Evolutionary conservation across 768 basidiomycete species (phyloP), one percentile per base, ranked within the genome.

Genomic region (Tricholoma hemisulphureum): DNA sequence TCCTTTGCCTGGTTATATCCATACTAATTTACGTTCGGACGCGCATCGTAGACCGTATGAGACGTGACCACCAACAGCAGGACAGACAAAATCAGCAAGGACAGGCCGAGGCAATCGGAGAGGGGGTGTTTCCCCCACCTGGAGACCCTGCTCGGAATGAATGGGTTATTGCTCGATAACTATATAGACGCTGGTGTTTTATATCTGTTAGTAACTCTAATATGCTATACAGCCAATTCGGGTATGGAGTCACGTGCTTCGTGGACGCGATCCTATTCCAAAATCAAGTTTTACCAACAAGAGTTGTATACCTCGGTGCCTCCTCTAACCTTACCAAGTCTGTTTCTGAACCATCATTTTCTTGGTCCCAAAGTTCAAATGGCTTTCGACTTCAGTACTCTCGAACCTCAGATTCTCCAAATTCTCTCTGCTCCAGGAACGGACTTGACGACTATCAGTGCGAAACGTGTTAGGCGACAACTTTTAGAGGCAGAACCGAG

Each of bases 401-500:
- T 91, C 62, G 82, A 85, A 70, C 78, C 81, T 11, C 79, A 75
- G 58, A 87, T 94, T 67, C 79, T 78, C 62, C 74, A 78, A 58
- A 91, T 94, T 69, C 83, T 94, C 52, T 79, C 83, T 28, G 86
- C 87, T 18, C 92, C 92, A 3, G 86, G 84, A 48, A 87, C 83
- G 48, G 89, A 94, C 78, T 80, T 94, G 65, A 60, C 77, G 46
- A 89, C 87, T 46, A 91, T 94, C 72, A 90, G 86, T 69, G 94
- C 93, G 46, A 96, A 93, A 75, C 86, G 86, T 73, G 93, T 97
- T 65, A 85, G 95, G 62, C 88, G 88, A 67, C 83, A 85, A 68
- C 75, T 94, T 60, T 65, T 76, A 56, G 83, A 83, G 58, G 54
- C 75, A 59, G 79, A 84, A 70, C 70, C 81, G 8, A 71, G 78